Conservation (phyloP, 306 rosid genomes). For the Glycyrrhiza uralensis region DNA sequence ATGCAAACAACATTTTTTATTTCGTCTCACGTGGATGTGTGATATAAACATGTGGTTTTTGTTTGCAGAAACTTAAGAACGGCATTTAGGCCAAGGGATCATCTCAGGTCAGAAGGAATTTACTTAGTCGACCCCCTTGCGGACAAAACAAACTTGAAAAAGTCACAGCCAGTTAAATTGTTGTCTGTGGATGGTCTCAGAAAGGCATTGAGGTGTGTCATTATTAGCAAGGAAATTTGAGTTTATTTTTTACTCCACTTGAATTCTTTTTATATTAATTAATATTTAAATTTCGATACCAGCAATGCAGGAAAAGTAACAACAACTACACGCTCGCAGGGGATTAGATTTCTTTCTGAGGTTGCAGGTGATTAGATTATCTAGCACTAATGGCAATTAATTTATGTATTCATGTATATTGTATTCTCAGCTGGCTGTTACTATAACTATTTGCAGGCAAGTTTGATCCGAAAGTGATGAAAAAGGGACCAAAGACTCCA, state of each 20-base stretch:
- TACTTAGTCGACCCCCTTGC: slow-evolving; percentile 73
- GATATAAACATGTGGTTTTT: slow-evolving; percentile 7
- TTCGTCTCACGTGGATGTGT: slow-evolving; percentile 2
- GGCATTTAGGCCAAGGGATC: slow-evolving; percentile 53
- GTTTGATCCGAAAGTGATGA: slow-evolving; percentile 21
- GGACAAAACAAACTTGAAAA: slow-evolving; percentile 44
- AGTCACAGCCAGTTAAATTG: slow-evolving; percentile 56
- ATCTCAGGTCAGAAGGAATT: slow-evolving; percentile 69
- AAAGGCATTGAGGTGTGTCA: slow-evolving; percentile 80
- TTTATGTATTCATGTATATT: slow-evolving; percentile 9
- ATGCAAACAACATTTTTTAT: neutral
- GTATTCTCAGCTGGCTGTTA: slow-evolving; percentile 26
- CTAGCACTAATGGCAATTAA: neutral
- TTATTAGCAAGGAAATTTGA: neutral
- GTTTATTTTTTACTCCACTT: neutral
- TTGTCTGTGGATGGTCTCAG: slow-evolving; percentile 74
- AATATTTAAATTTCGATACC: slow-evolving; percentile 29
- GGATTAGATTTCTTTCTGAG: slow-evolving; percentile 81
- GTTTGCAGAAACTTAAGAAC: slow-evolving; percentile 69
- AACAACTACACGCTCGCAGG: slow-evolving; percentile 75
- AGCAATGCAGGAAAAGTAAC: slow-evolving; percentile 92
- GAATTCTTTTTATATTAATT: slow-evolving; percentile 2
- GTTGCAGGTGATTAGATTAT: slow-evolving; percentile 56
- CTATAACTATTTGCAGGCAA: slow-evolving; percentile 45
- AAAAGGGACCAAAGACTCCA: slow-evolving; percentile 35